Evolutionary conservation across 805 yeast species (phyloP), one percentile per base, ranked within the genome.

Genomic region (Candida anglica): DNA sequence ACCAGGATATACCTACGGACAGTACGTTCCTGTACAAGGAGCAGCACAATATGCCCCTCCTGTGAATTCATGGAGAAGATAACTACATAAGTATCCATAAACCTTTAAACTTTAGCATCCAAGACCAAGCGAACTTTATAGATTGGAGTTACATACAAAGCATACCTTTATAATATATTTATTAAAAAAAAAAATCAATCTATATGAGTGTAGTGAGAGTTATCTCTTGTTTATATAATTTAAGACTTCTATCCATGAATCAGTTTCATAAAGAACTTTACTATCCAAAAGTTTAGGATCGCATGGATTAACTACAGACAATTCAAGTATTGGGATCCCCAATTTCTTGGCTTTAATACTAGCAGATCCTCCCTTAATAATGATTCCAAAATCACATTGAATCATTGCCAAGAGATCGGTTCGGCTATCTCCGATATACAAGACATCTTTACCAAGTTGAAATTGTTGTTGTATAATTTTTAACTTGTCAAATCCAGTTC

Each of bases 391-490:
- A 38, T 69, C 68, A 2, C 75, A 71, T 23, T 60, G 62, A 9
- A 73, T 37, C 51, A 79, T 54, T 1, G 78, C 64, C 22, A 76
- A 48, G 3, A 76, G 53, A 56, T 80, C 87, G 0, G 84, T 78
- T 0, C 71, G 47, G 36, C 84, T 76, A 44, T 80, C 87, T 1
- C 87, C 87, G 11, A 79, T 58, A 45, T 79, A 80, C 15, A 66
- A 51, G 7, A 58, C 31, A 4, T 28, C 18, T 5, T 43, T 27
- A 1, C 58, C 40, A 15, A 45, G 20, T 1, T 40, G 19, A n/a
- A n/a, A n/a, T n/a, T n/a, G n/a, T n/a, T n/a, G n/a, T n/a, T n/a
- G n/a, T n/a, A n/a, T n/a, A n/a, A n/a, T n/a, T 15, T 13, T 39
- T 15, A 62, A 51, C 46, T 79, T 80, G 48, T 79, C 85, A 5